Evolutionary conservation across 352 stramenopile species (phyloP).

Genomic region (Phytophthora hybrid): DNA sequence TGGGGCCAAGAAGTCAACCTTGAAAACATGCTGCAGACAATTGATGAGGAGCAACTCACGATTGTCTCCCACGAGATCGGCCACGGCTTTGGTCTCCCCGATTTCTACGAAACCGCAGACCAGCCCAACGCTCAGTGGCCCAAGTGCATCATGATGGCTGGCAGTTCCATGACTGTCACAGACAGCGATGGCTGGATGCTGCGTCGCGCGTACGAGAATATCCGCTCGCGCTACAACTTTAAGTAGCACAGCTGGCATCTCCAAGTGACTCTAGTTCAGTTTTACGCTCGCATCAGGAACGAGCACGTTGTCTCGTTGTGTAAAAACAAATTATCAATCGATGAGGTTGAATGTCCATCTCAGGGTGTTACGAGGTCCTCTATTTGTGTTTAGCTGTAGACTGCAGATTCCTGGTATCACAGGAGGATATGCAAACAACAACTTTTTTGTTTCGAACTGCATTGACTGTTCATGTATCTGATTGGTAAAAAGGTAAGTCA

Average conservation of each 20-base stretch:
- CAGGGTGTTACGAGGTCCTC: too few species aligned
- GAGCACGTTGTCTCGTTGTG: neutral
- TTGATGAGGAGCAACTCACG: conserved; percentile 26
- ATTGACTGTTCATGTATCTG: too few species aligned
- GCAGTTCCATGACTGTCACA: conserved; percentile 16
- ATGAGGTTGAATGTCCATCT: neutral
- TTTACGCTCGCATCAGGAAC: neutral
- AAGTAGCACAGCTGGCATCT: neutral
- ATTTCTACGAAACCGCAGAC: conserved; percentile 20
- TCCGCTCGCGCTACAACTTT: conserved; percentile 12
- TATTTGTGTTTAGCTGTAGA: too few species aligned
- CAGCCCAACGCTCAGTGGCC: conserved; percentile 8
- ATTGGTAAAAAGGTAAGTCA: too few species aligned
- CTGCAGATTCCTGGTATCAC: too few species aligned
- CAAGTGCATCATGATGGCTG: conserved; percentile 11
- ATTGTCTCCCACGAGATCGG: conserved; percentile 43
- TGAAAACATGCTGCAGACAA: conserved; percentile 23
- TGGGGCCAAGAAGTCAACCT: conserved; percentile 21
- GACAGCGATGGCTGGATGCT: conserved; percentile 22
- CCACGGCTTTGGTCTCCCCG: conserved; percentile 13
- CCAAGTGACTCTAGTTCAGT: neutral
- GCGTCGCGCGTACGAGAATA: conserved; percentile 16
- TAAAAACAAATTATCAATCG: neutral
- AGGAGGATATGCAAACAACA: too few species aligned
- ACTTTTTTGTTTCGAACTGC: too few species aligned